phyloP scores from a whole-genome alignment of 2,329 filamentous ascomycete species.

The Hymenoscyphus fraxineus region DNA sequence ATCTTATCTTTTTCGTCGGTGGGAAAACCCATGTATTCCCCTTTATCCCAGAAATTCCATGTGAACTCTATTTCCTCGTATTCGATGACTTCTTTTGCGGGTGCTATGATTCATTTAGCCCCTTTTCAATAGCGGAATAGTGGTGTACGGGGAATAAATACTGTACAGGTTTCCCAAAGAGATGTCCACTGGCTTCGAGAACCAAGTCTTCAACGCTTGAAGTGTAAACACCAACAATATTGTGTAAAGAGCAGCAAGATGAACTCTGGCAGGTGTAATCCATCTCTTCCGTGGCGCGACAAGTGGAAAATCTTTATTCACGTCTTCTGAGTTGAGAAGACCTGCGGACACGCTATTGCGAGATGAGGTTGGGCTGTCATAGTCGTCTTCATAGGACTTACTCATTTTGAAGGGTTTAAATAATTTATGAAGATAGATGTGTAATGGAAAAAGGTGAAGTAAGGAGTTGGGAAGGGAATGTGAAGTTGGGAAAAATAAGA shows the following conservation, averaged over 20 bases:
- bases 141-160: neutral
- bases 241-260: neutral
- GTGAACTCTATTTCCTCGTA: conserved; percentile 1
- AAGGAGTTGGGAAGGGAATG: neutral
- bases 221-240: neutral
- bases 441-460: neutral
- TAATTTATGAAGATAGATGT: neutral
- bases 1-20: neutral
- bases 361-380: neutral
- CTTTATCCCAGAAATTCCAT: conserved; percentile 5
- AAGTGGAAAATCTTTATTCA: neutral
- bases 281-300: neutral
- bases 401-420: neutral
- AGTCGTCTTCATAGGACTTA: neutral
- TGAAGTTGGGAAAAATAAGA: conserved; percentile 2
- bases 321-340: neutral
- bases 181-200: neutral
- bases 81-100: neutral
- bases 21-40: neutral
- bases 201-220: neutral
- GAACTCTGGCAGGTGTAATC: neutral
- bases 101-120: neutral
- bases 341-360: neutral
- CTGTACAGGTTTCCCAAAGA: neutral
- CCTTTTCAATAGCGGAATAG: neutral